phyloP scores from a whole-genome alignment of 306 rosid species.

The Medicago truncatula region MtrunA17r5.0-ANR NC_053042.1:13976001-13976500 shows the following conservation, averaged over 20 bases:
- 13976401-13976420: not conserved
- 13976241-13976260: conserved; percentile 57
- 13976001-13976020: conserved; percentile 59
- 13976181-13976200: conserved; percentile 49
- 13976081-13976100: conserved; percentile 53
- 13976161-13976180: conserved; percentile 60
- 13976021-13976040: conserved; percentile 36
- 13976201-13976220: conserved; percentile 87
- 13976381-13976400: not conserved
- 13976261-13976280: conserved; percentile 50
- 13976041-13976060: conserved; percentile 56
- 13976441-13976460: conserved; percentile 33
- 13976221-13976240: conserved; percentile 69
- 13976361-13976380: not conserved
- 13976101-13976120: conserved; percentile 68
- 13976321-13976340: conserved; percentile 55
- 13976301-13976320: conserved; percentile 65
- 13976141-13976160: conserved; percentile 61
- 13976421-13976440: not conserved
- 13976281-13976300: conserved; percentile 47
- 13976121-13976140: conserved; percentile 57
- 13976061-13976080: not conserved
- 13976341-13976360: conserved; percentile 47
- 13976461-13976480: conserved; percentile 1
- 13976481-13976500: not conserved